Evolutionary conservation across 805 yeast species (phyloP).

Genomic region (Isabelozyma gotoi): DNA sequence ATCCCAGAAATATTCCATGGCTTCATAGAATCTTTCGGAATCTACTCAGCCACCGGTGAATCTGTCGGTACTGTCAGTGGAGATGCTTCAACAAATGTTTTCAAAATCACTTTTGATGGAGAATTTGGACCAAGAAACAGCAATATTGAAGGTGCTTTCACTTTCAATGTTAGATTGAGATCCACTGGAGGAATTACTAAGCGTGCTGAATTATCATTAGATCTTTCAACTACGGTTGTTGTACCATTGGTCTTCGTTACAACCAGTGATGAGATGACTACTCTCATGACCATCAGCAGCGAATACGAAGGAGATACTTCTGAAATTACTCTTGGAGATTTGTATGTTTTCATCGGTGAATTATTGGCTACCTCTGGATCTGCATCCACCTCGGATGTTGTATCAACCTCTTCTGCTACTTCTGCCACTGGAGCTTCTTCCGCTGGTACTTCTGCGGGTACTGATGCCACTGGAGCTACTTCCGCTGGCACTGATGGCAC

Average conservation of each 20-base stretch:
- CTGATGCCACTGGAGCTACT: neutral
- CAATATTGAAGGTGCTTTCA: neutral
- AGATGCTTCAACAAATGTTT: too few species aligned
- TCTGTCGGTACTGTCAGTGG: too few species aligned
- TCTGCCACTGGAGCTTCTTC: neutral
- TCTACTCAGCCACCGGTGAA: too few species aligned
- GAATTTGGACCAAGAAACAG: too few species aligned
- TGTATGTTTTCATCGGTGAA: too few species aligned
- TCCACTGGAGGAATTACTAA: neutral
- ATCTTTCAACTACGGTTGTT: neutral
- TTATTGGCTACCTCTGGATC: neutral
- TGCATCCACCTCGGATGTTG: neutral
- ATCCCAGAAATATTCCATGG: too few species aligned
- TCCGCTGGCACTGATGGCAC: neutral
- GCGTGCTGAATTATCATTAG: neutral
- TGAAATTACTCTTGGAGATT: neutral
- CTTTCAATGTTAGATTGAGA: neutral
- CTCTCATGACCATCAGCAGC: neutral
- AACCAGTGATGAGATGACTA: neutral
- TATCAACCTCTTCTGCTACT: neutral
- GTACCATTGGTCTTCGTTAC: neutral
- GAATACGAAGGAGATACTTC: neutral
- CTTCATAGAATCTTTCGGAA: too few species aligned
- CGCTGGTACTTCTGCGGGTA: neutral
- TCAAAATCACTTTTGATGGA: too few species aligned